phyloP scores from a whole-genome alignment of 2,329 filamentous ascomycete species.

The Arthrobotrys musiformis region DNA sequence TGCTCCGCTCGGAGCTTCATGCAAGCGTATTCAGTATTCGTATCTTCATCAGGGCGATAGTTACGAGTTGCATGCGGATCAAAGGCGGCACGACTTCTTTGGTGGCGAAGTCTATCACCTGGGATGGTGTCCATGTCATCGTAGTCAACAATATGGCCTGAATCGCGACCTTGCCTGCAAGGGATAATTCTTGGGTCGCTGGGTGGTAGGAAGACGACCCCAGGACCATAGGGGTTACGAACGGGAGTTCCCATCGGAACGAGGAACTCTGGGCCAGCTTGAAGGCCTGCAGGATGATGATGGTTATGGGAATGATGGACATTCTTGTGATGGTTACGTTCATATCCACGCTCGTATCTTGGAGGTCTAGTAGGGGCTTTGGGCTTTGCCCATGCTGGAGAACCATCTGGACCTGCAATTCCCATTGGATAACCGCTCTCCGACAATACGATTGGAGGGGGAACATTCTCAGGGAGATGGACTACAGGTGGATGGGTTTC shows the following conservation, averaged over 20 bases:
- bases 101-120: neutral
- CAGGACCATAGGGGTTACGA: constrained; percentile 29
- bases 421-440: constrained; percentile 46
- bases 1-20: constrained; percentile 27
- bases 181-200: constrained; percentile 31
- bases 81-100: neutral
- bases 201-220: constrained; percentile 23
- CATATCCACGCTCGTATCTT: neutral
- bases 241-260: constrained; percentile 41
- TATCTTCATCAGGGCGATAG: constrained; percentile 2
- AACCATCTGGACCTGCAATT: constrained; percentile 38
- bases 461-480: constrained; percentile 27
- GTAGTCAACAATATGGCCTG: neutral
- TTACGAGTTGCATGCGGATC: neutral
- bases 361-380: neutral
- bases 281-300: neutral
- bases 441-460: constrained; percentile 44
- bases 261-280: constrained; percentile 20
- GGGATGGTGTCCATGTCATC: constrained; percentile 18
- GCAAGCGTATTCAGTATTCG: constrained; percentile 12
- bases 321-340: constrained; percentile 13
- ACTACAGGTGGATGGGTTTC: constrained; percentile 28
- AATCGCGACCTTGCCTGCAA: constrained; percentile 5
- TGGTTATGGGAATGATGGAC: neutral
- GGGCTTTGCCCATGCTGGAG: constrained; percentile 45